Conservation (phyloP, 1,139 yeast species). For the Hemisphaericaspora lyxosophila region DNA sequence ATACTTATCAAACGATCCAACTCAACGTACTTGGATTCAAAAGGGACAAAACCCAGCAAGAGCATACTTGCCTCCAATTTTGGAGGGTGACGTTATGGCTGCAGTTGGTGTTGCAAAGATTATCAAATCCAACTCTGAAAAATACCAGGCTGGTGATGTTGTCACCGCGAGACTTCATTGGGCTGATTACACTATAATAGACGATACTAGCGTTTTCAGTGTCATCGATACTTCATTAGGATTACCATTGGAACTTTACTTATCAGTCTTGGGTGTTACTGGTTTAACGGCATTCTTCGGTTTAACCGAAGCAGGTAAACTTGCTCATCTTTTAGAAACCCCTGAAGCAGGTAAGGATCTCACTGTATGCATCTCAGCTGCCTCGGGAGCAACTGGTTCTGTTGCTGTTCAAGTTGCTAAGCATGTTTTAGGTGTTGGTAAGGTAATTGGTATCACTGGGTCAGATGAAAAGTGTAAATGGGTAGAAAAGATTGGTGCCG, state of each 20-base stretch:
- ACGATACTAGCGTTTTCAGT: slow-evolving; percentile 20
- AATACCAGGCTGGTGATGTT: slow-evolving; percentile 45
- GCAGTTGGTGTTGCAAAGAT: slow-evolving; percentile 53
- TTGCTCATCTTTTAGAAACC: slow-evolving; percentile 20
- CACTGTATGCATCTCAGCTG: slow-evolving; percentile 58
- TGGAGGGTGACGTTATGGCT: slow-evolving; percentile 48
- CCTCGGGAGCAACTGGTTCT: slow-evolving; percentile 72
- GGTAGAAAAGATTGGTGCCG: slow-evolving; percentile 59
- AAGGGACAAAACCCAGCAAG: slow-evolving; percentile 39
- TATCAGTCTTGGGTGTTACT: slow-evolving; percentile 48
- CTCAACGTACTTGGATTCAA: slow-evolving; percentile 63
- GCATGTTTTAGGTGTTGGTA: slow-evolving; percentile 50
- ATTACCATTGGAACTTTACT: slow-evolving; percentile 26
- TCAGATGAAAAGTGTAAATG: slow-evolving; percentile 54
- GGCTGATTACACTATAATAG: slow-evolving; percentile 29
- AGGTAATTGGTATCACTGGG: slow-evolving; percentile 67
- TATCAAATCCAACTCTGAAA: slow-evolving; percentile 39
- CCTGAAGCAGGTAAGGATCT: slow-evolving; percentile 31
- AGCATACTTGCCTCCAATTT: slow-evolving; percentile 48
- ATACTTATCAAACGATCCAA: slow-evolving; percentile 64
- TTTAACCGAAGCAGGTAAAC: slow-evolving; percentile 42
- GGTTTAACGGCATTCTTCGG: slow-evolving; percentile 66
- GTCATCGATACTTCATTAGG: slow-evolving; percentile 24
- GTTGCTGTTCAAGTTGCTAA: slow-evolving; percentile 60
- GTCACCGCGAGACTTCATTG: slow-evolving; percentile 31